Conservation (phyloP, 2,329 filamentous ascomycete species). For the Colletotrichum sp. region DNA sequence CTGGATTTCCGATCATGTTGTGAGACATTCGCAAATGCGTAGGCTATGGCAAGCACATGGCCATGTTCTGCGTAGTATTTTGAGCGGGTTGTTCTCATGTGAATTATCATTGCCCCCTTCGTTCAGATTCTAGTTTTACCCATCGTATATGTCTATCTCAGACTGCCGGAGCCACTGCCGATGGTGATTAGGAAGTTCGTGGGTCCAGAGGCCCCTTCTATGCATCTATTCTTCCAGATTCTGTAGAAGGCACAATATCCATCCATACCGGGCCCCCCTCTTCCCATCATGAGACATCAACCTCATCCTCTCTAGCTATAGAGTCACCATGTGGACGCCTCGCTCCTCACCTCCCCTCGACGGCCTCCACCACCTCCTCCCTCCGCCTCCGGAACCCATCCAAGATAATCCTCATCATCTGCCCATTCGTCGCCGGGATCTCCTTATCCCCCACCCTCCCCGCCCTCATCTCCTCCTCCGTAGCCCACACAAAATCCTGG, state of each 20-base stretch:
- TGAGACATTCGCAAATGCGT: neutral
- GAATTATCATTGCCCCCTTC: neutral
- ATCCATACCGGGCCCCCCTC: neutral
- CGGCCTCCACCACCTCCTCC: neutral
- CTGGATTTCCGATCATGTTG: neutral
- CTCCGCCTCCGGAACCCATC: constrained; percentile 34
- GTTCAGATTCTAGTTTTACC: neutral
- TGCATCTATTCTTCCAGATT: neutral
- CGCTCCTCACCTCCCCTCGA: neutral
- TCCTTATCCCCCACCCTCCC: constrained; percentile 29
- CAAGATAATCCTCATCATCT: constrained; percentile 30
- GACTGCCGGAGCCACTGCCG: neutral
- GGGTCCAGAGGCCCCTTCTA: neutral
- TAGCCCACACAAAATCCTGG: constrained; percentile 42
- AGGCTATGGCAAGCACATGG: neutral
- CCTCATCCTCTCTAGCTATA: neutral
- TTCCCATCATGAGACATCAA: neutral
- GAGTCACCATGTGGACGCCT: neutral
- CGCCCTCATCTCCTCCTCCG: constrained; percentile 38
- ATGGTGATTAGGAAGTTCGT: neutral
- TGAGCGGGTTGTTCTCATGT: neutral
- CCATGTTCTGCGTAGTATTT: neutral
- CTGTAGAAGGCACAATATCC: neutral
- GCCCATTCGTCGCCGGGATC: constrained; percentile 31
- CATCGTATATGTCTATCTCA: neutral